A percentile compares a stretch with the other conserved stretches of the same genome.
These are phyloP conservation scores for Tetraselmis striata DNA, from an alignment of 139 green algal genomes.

Conservation along the genomic window DNA sequence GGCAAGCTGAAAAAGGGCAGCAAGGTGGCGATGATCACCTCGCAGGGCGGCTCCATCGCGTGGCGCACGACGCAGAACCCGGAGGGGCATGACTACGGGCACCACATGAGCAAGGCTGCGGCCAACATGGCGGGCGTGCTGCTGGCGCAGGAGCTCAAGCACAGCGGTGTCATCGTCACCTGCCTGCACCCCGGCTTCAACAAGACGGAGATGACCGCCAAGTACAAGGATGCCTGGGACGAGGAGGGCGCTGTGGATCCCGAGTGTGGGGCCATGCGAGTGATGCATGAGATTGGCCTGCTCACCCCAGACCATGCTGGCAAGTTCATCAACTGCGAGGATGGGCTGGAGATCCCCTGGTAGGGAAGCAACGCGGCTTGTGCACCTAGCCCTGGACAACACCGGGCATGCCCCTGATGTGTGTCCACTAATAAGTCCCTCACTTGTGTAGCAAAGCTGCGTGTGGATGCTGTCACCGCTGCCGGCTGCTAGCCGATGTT, in stretches of 20 bases:
- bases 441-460: no score
- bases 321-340: conserved; percentile 36
- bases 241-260: conserved; percentile 27
- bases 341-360: conserved; percentile 29
- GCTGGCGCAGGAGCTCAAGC: conserved; percentile 26
- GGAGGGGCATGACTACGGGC: conserved; percentile 16
- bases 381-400: no score
- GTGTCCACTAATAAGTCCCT: no score
- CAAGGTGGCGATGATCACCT: conserved; percentile 10
- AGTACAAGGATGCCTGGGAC: conserved; percentile 35
- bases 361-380: no score
- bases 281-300: conserved; percentile 25
- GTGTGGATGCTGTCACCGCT: no score
- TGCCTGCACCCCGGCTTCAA: conserved; percentile 31
- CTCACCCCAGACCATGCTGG: conserved; percentile 2
- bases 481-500: no score
- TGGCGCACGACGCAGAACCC: conserved; percentile 8
- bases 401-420: no score
- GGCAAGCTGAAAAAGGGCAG: not conserved
- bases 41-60: conserved; percentile 7
- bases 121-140: conserved; percentile 30
- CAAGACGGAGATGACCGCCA: conserved; percentile 29
- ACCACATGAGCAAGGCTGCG: conserved; percentile 36
- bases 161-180: conserved; percentile 17
- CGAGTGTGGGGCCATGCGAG: conserved; percentile 22